Conservation (phyloP, 768 basidiomycete species). For the Obba rivulosa region DNA sequence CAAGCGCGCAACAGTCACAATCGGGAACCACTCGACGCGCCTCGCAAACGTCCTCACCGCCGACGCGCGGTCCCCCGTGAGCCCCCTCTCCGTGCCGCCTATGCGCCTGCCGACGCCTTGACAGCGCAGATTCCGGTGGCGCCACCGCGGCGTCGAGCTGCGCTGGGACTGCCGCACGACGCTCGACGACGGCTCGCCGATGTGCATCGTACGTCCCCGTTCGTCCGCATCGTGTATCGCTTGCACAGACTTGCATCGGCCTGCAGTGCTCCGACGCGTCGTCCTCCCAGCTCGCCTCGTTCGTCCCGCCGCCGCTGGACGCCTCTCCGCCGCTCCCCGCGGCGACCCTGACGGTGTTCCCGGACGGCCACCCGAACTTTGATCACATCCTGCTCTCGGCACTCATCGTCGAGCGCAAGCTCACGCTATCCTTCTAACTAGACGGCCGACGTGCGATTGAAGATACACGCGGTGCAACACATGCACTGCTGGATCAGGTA, state of each 20-base stretch:
- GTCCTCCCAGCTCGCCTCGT: constrained; percentile 35
- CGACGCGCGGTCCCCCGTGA: constrained; percentile 28
- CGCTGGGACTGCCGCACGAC: constrained; percentile 43
- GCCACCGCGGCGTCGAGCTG: constrained; percentile 28
- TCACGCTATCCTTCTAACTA: constrained; percentile 15
- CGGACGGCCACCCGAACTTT: constrained; percentile 37
- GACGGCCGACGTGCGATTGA: too few relatives aligned
- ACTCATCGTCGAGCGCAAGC: constrained; percentile 37
- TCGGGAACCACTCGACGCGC: constrained; percentile 35
- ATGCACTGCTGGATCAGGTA: too few relatives aligned
- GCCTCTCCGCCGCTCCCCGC: constrained; percentile 43
- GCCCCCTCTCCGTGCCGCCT: constrained; percentile 2
- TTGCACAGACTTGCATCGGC: neutral
- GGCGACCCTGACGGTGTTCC: constrained; percentile 40
- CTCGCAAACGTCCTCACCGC: constrained; percentile 33
- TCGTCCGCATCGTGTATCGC: neutral
- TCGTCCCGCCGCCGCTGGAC: constrained; percentile 42
- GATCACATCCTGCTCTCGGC: constrained; percentile 43
- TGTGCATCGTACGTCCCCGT: constrained; percentile 37
- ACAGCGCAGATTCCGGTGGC: constrained; percentile 39
- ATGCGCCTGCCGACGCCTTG: neutral
- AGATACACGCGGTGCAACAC: too few relatives aligned
- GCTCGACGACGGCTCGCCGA: constrained; percentile 41
- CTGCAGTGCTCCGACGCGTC: constrained; percentile 27
- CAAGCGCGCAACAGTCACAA: constrained; percentile 34